phyloP scores from a whole-genome alignment of 2,329 filamentous ascomycete genomes.

The Diaporthe amygdali region DNA sequence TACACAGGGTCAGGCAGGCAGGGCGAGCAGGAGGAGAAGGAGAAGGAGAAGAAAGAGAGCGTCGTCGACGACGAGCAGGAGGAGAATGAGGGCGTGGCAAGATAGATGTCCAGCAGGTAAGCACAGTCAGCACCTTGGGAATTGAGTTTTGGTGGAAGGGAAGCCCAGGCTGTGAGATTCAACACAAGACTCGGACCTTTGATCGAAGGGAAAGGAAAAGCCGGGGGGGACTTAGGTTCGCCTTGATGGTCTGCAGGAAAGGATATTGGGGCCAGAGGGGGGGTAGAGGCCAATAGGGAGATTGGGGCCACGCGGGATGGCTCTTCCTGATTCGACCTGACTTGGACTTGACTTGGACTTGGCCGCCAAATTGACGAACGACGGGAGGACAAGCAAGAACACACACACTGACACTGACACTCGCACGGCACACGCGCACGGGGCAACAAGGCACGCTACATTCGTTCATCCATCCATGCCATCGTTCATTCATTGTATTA shows the following conservation, averaged over 20 bases:
- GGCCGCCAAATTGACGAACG: constrained; percentile 7
- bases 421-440: not conserved
- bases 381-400: constrained; percentile 7
- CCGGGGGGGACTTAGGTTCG: constrained; percentile 8
- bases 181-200: not conserved
- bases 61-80: not conserved
- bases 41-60: not conserved
- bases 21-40: not conserved
- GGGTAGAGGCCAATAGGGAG: not conserved
- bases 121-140: constrained; percentile 15
- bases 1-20: too few species aligned
- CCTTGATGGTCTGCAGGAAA: not conserved
- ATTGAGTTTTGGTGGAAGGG: not conserved
- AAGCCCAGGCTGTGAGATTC: not conserved
- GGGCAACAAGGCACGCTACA: not conserved
- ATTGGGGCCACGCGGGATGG: constrained; percentile 13
- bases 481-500: not conserved
- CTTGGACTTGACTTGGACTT: constrained; percentile 1
- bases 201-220: not conserved
- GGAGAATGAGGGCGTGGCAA: not conserved
- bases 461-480: too few species aligned
- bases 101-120: constrained; percentile 1
- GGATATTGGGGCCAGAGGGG: not conserved
- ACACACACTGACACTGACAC: constrained; percentile 11
- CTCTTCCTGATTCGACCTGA: constrained; percentile 10